Conservation (phyloP, 495 filamentous ascomycete species). For the Daldinia childiae region DNA sequence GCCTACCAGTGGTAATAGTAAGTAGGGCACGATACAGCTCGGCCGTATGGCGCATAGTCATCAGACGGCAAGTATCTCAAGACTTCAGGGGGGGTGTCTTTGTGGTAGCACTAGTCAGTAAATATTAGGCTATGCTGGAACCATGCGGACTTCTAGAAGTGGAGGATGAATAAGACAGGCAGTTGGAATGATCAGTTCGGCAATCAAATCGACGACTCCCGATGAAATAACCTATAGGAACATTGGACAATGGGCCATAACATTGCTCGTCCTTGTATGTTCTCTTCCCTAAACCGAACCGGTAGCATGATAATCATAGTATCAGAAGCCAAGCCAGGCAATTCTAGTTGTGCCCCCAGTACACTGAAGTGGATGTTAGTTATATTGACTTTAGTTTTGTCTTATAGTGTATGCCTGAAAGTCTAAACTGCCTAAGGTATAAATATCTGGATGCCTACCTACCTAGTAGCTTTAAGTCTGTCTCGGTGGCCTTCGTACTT, state of each 20-base stretch:
- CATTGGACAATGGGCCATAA: not conserved
- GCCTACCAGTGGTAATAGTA: not conserved
- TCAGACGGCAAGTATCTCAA: constrained; percentile 12
- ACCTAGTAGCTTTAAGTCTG: too few species aligned
- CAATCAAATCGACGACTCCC: not conserved
- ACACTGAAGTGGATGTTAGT: not conserved
- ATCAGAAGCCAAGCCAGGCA: not conserved
- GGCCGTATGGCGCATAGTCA: constrained; percentile 12
- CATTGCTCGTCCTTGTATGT: not conserved
- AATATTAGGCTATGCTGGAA: constrained; percentile 1
- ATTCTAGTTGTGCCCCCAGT: not conserved
- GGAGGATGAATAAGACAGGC: not conserved
- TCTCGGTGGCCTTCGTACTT: too few species aligned
- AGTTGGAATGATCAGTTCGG: constrained; percentile 1
- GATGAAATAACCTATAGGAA: not conserved
- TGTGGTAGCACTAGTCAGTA: not conserved
- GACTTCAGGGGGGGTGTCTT: not conserved
- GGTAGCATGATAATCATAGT: not conserved
- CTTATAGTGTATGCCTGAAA: not conserved
- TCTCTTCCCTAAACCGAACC: not conserved
- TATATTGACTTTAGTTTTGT: not conserved
- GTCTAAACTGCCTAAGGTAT: not conserved
- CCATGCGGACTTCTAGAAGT: not conserved
- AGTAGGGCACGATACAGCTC: constrained; percentile 5
- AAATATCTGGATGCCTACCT: not conserved